Evolutionary conservation across 345 rosid genomes (phyloP), one percentile per base, ranked within the genome.

Genomic region (Erodium maritimum): DNA sequence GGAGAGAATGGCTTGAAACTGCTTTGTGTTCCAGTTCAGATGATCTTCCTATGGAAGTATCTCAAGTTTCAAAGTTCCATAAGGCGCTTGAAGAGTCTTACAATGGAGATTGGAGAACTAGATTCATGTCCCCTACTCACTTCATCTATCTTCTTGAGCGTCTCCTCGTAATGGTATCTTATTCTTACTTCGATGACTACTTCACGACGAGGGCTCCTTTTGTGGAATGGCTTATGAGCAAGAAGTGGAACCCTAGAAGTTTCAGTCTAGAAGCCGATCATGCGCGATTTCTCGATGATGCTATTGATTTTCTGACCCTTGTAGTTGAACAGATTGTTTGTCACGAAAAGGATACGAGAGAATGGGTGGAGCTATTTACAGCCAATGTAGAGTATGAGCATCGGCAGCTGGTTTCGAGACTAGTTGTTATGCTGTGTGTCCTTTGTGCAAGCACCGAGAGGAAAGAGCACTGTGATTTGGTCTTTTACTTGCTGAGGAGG

Each of bases 111-210:
- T 74, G 83, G 81, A 67, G 71, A 23, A 61, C 1, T 1, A 59
- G n/a, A 51, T 0, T 13, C 51, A 69, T 81, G 5, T 66, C 83
- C 23, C 86, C 77, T 1, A 54, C 11, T 24, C 76, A 79, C 54
- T 76, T 78, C 64, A 19, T 76, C 20, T 81, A 75, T 64, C 81
- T 81, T 19, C 18, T 78, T 17, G 86, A 78, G 59, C 77, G 81
- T 8, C 68, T 61, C 48, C 52, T 76, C 56, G 50, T 73, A 58
- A n/a, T 69, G 19, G 13, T 70, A 16, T 65, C 71, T 50, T 37
- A 16, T 61, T 65, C 71, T 50, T 37, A 16, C 64, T 21, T 24
- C 42, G 25, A 55, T 6, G 71, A 69, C 9, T 60, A 4, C 55
- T 29, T 78, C n/a, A 50, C 73, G 0, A 65, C 77, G 0, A 67